phyloP scores from a whole-genome alignment of 2,329 filamentous ascomycete species.

The Botryotinia convoluta region DNA sequence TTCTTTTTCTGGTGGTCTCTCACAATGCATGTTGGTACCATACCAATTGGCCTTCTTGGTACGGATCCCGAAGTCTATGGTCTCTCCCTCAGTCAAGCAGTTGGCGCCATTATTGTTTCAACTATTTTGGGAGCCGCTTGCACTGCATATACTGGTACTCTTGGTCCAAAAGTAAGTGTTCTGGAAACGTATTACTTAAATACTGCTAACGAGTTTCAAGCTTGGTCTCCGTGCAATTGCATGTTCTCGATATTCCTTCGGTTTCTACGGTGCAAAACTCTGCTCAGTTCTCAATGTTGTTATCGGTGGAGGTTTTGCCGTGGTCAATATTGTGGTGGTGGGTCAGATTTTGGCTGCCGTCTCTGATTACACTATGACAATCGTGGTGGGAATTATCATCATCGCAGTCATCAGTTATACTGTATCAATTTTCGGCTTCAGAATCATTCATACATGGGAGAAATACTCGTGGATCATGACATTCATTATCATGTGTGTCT shows the following conservation, averaged over 20 bases:
- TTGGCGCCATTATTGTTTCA: constrained; percentile 42
- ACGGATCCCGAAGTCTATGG: constrained; percentile 44
- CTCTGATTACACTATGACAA: constrained; percentile 42
- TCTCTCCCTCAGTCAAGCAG: constrained; percentile 45
- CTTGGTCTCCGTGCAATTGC: constrained; percentile 44
- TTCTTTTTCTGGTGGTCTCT: constrained; percentile 47
- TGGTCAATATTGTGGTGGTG: constrained; percentile 48
- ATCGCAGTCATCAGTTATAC: constrained; percentile 35
- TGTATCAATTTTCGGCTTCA: constrained; percentile 39
- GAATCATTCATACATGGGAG: constrained; percentile 47
- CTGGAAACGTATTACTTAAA: neutral
- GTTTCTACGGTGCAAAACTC: constrained; percentile 50
- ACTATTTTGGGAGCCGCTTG: constrained; percentile 43
- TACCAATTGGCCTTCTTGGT: constrained; percentile 46
- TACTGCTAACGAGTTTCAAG: constrained; percentile 22
- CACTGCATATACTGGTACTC: constrained; percentile 43
- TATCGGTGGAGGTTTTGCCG: constrained; percentile 43
- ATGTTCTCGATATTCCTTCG: constrained; percentile 48
- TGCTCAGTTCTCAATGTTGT: constrained; percentile 47
- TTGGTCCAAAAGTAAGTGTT: constrained; percentile 42
- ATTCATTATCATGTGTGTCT: constrained; percentile 47
- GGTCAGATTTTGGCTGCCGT: constrained; percentile 39
- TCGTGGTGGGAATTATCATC: constrained; percentile 41
- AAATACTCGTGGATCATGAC: constrained; percentile 49
- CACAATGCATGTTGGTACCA: constrained; percentile 42